Base-by-base conservation (phyloP, 148 eudicot genomes). In the Agrostemma githago region DNA sequence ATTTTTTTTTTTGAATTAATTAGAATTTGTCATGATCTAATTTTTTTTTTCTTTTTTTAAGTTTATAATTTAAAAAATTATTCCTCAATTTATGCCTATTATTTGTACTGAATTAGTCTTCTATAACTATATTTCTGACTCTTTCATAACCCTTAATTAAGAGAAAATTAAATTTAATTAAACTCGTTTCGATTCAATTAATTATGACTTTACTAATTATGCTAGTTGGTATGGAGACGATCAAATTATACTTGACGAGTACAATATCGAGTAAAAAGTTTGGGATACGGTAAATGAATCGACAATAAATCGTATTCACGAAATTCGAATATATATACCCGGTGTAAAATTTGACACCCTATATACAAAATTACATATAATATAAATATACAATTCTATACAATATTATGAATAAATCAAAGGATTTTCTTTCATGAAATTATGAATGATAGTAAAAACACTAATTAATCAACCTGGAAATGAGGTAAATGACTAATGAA, bases 41-140 rank as follows among this genome's bases (percentile, higher is more conserved):
- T n/a, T n/a, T n/a, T n/a, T n/a, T n/a, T n/a, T n/a, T n/a, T n/a
- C n/a, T n/a, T n/a, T n/a, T n/a, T n/a, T n/a, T n/a, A n/a, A 26
- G 34, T 26, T 37, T 21, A 0, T 3, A 34, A 15, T 42, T 60
- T 6, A 12, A 60, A 2, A 2, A 2, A 59, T 60, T 1, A 37
- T 71, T 71, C 64, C 74, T 57, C 10, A 57, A 56, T 38, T 54
- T 56, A 34, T 34, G 46, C 46, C 74, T 37, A n/a, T 39, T 16
- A 11, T 56, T 57, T 71, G 63, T 71, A 34, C 21, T 56, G 51
- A 57, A 60, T n/a, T 37, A n/a, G 63, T 70, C 74, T 57, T 39
- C 63, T 61, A 57, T 20, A 12, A 4, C 8, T 40, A 26, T 26
- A 1, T 26, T n/a, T n/a, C 1, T 26, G 17, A 37, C 68, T 37